Conservation (phyloP, 2,329 filamentous ascomycete species). For the Colletotrichum liaoningense region DNA sequence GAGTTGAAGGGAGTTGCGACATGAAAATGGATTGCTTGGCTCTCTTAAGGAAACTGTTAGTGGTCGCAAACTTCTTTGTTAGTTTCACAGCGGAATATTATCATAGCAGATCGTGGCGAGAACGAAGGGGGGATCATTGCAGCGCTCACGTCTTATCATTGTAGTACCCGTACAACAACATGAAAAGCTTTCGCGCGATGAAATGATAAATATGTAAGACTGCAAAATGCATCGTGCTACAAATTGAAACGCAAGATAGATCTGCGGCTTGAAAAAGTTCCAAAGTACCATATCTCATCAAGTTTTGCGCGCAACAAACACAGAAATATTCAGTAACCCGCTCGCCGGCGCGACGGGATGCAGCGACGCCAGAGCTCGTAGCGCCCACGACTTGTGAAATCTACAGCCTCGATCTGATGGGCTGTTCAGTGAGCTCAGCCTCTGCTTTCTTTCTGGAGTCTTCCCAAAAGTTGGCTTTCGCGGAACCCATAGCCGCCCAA, state of each 20-base stretch:
- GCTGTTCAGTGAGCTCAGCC: slow-evolving; percentile 31
- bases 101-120: background rate
- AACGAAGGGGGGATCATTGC: background rate
- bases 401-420: background rate
- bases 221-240: background rate
- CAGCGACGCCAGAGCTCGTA: background rate
- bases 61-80: background rate
- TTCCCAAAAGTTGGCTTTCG: slow-evolving; percentile 45
- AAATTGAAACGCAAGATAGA: background rate
- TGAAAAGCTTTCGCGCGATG: background rate
- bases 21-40: background rate
- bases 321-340: no score
- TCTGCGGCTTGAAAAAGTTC: background rate
- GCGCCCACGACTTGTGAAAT: background rate
- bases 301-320: background rate
- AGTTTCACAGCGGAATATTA: no score
- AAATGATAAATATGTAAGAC: background rate
- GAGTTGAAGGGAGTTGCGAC: background rate
- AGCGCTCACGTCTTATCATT: background rate
- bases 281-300: background rate
- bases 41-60: background rate
- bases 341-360: background rate
- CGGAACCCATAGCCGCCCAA: slow-evolving; percentile 44
- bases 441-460: slow-evolving; percentile 43
- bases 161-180: background rate